Evolutionary conservation across 2,329 filamentous ascomycete genomes (phyloP).

Genomic region (Monosporascus sp.): DNA sequence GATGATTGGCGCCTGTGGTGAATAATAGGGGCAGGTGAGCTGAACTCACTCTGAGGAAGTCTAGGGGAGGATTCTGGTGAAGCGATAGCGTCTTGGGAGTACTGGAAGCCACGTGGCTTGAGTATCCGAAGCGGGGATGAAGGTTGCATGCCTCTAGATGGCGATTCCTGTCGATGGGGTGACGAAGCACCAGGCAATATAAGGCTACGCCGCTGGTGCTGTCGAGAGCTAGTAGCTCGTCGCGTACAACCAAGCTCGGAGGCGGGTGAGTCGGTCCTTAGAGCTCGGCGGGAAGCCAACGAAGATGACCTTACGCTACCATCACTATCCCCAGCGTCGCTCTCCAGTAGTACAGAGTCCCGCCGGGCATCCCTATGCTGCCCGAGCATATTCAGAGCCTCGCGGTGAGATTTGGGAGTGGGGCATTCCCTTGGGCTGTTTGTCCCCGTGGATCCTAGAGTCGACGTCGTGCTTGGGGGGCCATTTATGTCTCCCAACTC

Average conservation of each 20-base stretch:
- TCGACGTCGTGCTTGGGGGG: constrained; percentile 46
- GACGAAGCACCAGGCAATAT: constrained; percentile 75
- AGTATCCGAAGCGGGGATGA: constrained; percentile 82
- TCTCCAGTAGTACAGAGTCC: constrained; percentile 74
- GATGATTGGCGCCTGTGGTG: constrained; percentile 86
- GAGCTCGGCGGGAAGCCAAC: constrained; percentile 58
- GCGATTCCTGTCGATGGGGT: constrained; percentile 82
- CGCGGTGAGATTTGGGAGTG: constrained; percentile 79
- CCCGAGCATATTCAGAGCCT: constrained; percentile 49
- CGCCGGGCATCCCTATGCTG: constrained; percentile 63
- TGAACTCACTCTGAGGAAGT: constrained; percentile 75
- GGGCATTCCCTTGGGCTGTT: constrained; percentile 87
- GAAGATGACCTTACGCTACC: constrained; percentile 81
- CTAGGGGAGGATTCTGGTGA: constrained; percentile 91
- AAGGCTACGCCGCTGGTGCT: constrained; percentile 81
- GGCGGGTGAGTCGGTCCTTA: constrained; percentile 81
- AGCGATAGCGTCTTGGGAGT: constrained; percentile 58
- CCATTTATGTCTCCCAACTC: constrained; percentile 35
- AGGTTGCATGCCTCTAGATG: constrained; percentile 67
- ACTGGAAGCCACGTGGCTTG: constrained; percentile 65
- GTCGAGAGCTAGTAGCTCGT: constrained; percentile 70
- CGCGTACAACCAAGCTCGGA: constrained; percentile 77
- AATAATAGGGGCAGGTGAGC: constrained; percentile 61
- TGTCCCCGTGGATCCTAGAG: constrained; percentile 73
- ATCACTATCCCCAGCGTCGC: constrained; percentile 81